Conservation (phyloP, 441 rosid species). For the Brassica balearica region DNA sequence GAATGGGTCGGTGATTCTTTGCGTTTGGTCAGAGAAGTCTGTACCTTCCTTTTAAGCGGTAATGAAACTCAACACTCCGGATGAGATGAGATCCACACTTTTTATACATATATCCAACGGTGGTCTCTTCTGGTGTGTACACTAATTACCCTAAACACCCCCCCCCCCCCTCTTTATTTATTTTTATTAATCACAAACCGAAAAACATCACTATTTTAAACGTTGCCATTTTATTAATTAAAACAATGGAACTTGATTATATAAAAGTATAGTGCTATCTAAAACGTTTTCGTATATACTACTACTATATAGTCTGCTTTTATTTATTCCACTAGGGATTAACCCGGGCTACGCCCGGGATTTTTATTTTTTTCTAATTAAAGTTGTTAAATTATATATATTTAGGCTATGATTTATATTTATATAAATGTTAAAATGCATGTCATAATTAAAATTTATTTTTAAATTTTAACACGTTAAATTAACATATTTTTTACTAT, state of each 20-base stretch:
- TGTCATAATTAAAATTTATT: too few relatives aligned
- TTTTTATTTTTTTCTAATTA: too few relatives aligned
- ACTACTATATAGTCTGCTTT: neutral
- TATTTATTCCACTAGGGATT: too few relatives aligned
- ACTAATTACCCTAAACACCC: neutral
- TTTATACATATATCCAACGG: neutral
- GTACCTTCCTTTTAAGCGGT: neutral
- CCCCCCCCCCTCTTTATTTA: neutral
- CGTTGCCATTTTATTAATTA: neutral
- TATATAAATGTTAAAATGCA: too few relatives aligned
- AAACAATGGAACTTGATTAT: neutral
- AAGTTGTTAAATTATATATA: too few relatives aligned
- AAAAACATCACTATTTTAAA: neutral
- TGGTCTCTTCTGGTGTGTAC: neutral
- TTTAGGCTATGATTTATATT: too few relatives aligned
- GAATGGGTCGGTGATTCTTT: neutral
- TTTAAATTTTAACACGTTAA: too few relatives aligned
- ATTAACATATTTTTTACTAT: too few relatives aligned
- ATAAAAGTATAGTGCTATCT: neutral
- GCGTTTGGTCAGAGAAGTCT: conserved; percentile 2
- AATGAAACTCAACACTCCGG: neutral
- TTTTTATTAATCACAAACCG: neutral
- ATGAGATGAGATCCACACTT: neutral
- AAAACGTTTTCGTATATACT: neutral
- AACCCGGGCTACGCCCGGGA: too few relatives aligned